Evolutionary conservation across 495 filamentous ascomycete species (phyloP), one percentile per base, ranked within the genome.

Genomic region (Aspergillus campestris): DNA sequence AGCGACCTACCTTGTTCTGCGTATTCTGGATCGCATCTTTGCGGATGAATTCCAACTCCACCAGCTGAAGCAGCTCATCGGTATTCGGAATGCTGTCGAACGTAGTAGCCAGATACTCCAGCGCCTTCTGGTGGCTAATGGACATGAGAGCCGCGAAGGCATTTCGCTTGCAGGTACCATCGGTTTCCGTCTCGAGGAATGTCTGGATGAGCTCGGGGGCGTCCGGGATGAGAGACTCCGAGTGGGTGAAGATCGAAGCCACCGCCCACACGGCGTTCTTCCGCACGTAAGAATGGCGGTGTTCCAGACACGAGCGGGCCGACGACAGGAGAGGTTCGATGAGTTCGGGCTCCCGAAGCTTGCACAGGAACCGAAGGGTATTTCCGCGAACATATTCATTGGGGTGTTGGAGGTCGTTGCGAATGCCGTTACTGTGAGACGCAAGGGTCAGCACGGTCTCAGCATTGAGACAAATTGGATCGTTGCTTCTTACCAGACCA

Each of bases 311-410:
- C 18, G 81, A 80, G 24, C 94, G 83, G 34, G 88, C 87, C 6
- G 94, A 91, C 27, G 91, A 90, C 18, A 97, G 78, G 45, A 97
- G 79, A 39, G 92, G 94, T 63, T 99, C 94, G 48, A 99, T 85
- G 44, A 99, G 81, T 70, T 99, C 94, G 15, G 90, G 77, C 61
- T 99, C 94, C 48, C 88, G 82, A 43, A 99, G 81, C 72, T 99
- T 99, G 79, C 82, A 90, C 31, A 99, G 75, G 72, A 97, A 99
- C 45, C 94, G 86, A 33, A 99, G 75, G 8, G 94, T 99, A 59
- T 94, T 95, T 49, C 91, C 94, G 47, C 94, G 80, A 45, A 99
- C 86, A 68, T 95, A 99, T 73, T 99, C 94, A 72, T 99, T 99
- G 39, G 94, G 81, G 53, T 96, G 90, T 65, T 95, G 89, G 41